phyloP scores from a whole-genome alignment of 2,329 filamentous ascomycete species.

The Colletotrichum sp. region DNA sequence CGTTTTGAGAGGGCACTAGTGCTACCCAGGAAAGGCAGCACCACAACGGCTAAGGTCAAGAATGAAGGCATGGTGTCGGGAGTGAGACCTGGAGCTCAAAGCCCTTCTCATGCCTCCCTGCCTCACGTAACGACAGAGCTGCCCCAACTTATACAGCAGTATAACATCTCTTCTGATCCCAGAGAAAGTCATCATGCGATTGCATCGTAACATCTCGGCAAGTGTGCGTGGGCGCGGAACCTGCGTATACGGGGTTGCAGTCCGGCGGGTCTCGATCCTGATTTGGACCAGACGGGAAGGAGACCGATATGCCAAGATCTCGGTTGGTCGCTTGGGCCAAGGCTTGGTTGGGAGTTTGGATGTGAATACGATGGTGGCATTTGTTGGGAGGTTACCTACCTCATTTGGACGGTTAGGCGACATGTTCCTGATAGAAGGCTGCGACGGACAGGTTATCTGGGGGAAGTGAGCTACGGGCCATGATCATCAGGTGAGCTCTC shows the following conservation, averaged over 20 bases:
- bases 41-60: background rate
- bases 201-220: background rate
- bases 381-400: background rate
- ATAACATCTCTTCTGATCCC: too few species aligned
- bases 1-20: background rate
- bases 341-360: background rate
- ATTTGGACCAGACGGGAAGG: background rate
- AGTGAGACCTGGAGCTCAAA: rapidly evolving
- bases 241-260: slow-evolving; percentile 1
- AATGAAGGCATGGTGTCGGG: background rate
- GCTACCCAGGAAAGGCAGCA: background rate
- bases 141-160: background rate
- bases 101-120: background rate
- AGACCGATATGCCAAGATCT: background rate
- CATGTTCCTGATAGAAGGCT: background rate
- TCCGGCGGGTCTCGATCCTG: background rate
- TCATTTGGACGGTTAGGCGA: background rate
- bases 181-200: background rate
- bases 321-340: background rate
- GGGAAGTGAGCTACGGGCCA: background rate
- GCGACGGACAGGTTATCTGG: background rate
- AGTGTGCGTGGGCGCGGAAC: background rate
- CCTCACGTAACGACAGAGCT: background rate
- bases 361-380: background rate
- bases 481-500: background rate